Evolutionary conservation across 1,284 basidiomycete genomes (phyloP).

Genomic region (Ustanciosporium gigantosporum): DNA sequence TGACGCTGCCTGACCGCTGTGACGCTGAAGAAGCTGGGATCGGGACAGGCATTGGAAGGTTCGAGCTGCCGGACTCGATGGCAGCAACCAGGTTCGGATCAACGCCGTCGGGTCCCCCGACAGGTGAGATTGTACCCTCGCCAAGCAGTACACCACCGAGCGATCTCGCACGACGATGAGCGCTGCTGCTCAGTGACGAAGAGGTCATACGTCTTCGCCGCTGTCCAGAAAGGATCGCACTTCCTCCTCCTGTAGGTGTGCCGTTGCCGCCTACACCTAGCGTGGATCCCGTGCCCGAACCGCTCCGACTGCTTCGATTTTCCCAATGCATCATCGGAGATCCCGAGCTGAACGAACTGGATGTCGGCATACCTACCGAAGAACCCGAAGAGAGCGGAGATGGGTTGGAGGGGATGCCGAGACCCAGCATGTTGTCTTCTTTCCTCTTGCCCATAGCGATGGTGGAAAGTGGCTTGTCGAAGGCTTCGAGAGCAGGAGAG

Average conservation of each 20-base stretch:
- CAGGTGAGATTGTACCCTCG: slow-evolving; percentile 43
- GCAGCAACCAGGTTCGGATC: slow-evolving; percentile 58
- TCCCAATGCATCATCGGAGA: slow-evolving; percentile 29
- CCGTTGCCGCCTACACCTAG: slow-evolving; percentile 18
- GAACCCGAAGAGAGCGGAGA: slow-evolving; percentile 28
- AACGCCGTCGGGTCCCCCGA: slow-evolving; percentile 59
- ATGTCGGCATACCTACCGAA: slow-evolving; percentile 12
- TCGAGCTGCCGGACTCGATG: slow-evolving; percentile 44
- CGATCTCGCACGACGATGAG: slow-evolving; percentile 56
- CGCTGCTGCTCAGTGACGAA: slow-evolving; percentile 28
- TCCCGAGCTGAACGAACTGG: slow-evolving; percentile 24
- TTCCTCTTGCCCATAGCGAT: slow-evolving; percentile 35
- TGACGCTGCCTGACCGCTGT: slow-evolving; percentile 28
- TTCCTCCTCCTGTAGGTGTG: slow-evolving; percentile 23
- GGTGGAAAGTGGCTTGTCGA: slow-evolving; percentile 21
- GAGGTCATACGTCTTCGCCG: slow-evolving; percentile 33
- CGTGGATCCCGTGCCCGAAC: slow-evolving; percentile 17
- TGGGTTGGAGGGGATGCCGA: slow-evolving; percentile 30
- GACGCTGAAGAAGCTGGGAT: slow-evolving; percentile 19
- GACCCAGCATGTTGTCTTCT: slow-evolving; percentile 27
- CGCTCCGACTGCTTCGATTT: slow-evolving; percentile 16
- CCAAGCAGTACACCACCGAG: slow-evolving; percentile 46
- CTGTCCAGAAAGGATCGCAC: slow-evolving; percentile 19
- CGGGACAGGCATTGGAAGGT: slow-evolving; percentile 34
- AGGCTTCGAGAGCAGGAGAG: slow-evolving; percentile 17